phyloP scores from a whole-genome alignment of 371 early-diverging fungal genomes.

The Globomyces sp. region DNA sequence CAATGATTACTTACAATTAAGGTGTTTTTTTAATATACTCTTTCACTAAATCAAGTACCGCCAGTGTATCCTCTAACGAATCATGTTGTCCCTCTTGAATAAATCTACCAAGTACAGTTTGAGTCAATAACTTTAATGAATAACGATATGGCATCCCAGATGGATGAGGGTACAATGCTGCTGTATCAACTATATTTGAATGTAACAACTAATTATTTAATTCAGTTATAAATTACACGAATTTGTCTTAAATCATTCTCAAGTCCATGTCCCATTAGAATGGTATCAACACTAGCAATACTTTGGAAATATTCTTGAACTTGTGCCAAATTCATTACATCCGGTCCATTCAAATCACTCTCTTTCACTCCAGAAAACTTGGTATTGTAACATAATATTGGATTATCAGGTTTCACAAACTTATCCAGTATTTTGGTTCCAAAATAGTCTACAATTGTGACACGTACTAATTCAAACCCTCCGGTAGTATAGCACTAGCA shows the following conservation, averaged over 20 bases:
- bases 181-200: slow-evolving; percentile 64
- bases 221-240: slow-evolving; percentile 58
- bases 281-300: slow-evolving; percentile 57
- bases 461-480: slow-evolving; percentile 71
- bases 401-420: slow-evolving; percentile 63
- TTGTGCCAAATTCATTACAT: slow-evolving; percentile 54
- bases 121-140: slow-evolving; percentile 55
- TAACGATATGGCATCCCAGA: slow-evolving; percentile 59
- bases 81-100: slow-evolving; percentile 77
- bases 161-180: slow-evolving; percentile 60
- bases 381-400: slow-evolving; percentile 71
- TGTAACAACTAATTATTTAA: no score
- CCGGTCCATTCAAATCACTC: slow-evolving; percentile 41
- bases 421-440: slow-evolving; percentile 62
- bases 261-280: slow-evolving; percentile 72
- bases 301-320: slow-evolving; percentile 58
- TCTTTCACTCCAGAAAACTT: slow-evolving; percentile 68
- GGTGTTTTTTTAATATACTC: background rate
- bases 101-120: slow-evolving; percentile 53
- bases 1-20: no score
- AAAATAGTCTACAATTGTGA: slow-evolving; percentile 58
- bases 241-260: slow-evolving; percentile 71
- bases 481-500: slow-evolving; percentile 43
- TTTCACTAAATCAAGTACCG: slow-evolving; percentile 69
- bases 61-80: slow-evolving; percentile 72